Conservation (phyloP, 371 early-diverging fungal species). For the Choanephora cucurbitarum region DNA sequence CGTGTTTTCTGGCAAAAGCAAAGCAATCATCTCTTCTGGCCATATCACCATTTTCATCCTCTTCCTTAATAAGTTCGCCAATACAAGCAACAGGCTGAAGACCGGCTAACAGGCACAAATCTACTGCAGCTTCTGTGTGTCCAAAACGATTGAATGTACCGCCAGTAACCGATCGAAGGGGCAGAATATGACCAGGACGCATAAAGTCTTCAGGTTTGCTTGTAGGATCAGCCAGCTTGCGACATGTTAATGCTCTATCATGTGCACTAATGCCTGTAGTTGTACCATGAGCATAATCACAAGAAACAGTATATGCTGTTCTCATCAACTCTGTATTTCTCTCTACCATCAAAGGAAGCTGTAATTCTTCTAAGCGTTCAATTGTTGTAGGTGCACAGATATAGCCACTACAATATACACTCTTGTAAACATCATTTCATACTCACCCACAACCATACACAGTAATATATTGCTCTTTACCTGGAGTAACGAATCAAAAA, state of each 20-base stretch:
- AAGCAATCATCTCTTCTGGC: conserved; percentile 91
- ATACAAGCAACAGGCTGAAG: conserved; percentile 86
- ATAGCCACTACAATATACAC: too few relatives aligned
- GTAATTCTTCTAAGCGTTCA: conserved; percentile 77
- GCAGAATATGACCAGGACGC: conserved; percentile 95
- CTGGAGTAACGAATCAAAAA: conserved; percentile 92
- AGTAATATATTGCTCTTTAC: too few relatives aligned
- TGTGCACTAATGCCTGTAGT: conserved; percentile 95
- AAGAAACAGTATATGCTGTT: conserved; percentile 93
- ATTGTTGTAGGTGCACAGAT: conserved; percentile 85
- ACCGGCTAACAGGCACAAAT: conserved; percentile 85
- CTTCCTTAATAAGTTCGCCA: conserved; percentile 90
- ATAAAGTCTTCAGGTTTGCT: conserved; percentile 73
- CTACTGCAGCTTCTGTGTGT: conserved; percentile 94
- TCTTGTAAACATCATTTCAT: too few relatives aligned
- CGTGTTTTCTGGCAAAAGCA: conserved; percentile 79
- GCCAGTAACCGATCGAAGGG: conserved; percentile 78
- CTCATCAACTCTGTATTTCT: conserved; percentile 85
- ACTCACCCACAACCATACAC: too few relatives aligned
- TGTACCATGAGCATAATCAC: conserved; percentile 82
- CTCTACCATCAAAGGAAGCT: conserved; percentile 93
- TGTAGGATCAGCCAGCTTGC: conserved; percentile 74
- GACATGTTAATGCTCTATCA: conserved; percentile 84
- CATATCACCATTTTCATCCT: conserved; percentile 77
- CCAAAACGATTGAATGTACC: conserved; percentile 86